Conservation (phyloP, 495 filamentous ascomycete species). For the Penicillium tannophilum region DNA sequence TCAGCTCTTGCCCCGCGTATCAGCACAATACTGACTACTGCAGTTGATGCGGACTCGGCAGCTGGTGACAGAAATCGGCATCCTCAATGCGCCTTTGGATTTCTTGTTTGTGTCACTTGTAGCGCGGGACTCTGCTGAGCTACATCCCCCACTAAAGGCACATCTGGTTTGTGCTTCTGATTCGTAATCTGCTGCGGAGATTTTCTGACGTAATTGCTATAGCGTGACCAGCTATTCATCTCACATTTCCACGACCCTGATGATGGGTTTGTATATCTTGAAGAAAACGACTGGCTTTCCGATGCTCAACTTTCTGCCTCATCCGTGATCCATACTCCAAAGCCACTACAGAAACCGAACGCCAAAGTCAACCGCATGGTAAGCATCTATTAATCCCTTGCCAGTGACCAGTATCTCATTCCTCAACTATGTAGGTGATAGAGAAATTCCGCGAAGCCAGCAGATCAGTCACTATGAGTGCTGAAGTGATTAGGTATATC, state of each 20-base stretch:
- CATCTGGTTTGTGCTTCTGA: slow-evolving; percentile 46
- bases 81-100: slow-evolving; percentile 71
- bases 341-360: slow-evolving; percentile 11
- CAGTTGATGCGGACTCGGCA: slow-evolving; percentile 80
- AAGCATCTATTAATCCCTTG: slow-evolving; percentile 4
- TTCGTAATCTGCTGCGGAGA: background rate
- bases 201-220: slow-evolving; percentile 4
- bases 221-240: slow-evolving; percentile 86
- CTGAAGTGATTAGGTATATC: slow-evolving; percentile 77
- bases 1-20: too few species aligned
- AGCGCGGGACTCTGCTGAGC: slow-evolving; percentile 34
- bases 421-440: slow-evolving; percentile 39
- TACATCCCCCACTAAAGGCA: slow-evolving; percentile 37
- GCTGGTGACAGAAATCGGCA: slow-evolving; percentile 69
- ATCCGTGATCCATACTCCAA: slow-evolving; percentile 48
- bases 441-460: slow-evolving; percentile 40
- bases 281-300: slow-evolving; percentile 56
- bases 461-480: slow-evolving; percentile 46
- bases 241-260: slow-evolving; percentile 80
- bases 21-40: slow-evolving; percentile 15
- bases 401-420: background rate
- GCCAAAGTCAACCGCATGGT: slow-evolving; percentile 29
- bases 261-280: slow-evolving; percentile 71
- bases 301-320: slow-evolving; percentile 47
- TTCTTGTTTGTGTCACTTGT: slow-evolving; percentile 83